Evolutionary conservation across 2,329 filamentous ascomycete species (phyloP), one percentile per base, ranked within the genome.

Genomic region (Nannizziopsis arthrosporioides): DNA sequence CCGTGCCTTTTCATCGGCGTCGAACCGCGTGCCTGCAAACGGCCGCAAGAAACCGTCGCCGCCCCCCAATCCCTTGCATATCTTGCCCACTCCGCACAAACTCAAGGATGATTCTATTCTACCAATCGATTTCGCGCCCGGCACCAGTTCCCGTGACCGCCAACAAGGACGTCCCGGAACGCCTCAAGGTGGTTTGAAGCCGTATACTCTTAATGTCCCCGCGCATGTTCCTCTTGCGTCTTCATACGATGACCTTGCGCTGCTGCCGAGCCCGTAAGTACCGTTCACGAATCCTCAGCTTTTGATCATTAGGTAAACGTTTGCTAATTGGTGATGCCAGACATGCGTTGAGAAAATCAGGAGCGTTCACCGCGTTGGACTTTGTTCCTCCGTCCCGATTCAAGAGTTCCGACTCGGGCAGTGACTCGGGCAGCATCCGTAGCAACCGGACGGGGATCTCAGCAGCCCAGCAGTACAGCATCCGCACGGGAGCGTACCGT

Each of bases 261-360:
- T 77, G 7, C 80, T 98, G 54, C 92, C 92, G 34, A 95, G 88
- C 75, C 88, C 92, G 79, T 90, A 80, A 84, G 85, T 84, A 53
- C 19, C 53, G 18, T 18, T 42, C 34, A 31, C 22, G 22, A 3
- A 39, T 9, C 9, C 47, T 3, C 2, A 18, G 30, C 5, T 37
- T 15, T 22, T n/a, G 9, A 11, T 22, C 19, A 2, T 18, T 38
- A 31, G 22, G 18, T n/a, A n/a, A n/a, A n/a, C n/a, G n/a, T 12
- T 19, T 10, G 31, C 34, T 47, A 7, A 41, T 44, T 7, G 12
- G 11, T 8, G n/a, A 4, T 46, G 3, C 15, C 51, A 73, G 70
- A 44, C 68, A 73, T 55, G 63, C 68, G 41, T 57, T 74, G 51
- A 66, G 71, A 36, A 72, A 71, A 57, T 74, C 71, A 6, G 66